Percentiles rank a stretch among this genome's conserved stretches.
Evolutionary conservation across 1,139 yeast genomes (phyloP).

Genomic region (Waltiozyma sp.): DNA sequence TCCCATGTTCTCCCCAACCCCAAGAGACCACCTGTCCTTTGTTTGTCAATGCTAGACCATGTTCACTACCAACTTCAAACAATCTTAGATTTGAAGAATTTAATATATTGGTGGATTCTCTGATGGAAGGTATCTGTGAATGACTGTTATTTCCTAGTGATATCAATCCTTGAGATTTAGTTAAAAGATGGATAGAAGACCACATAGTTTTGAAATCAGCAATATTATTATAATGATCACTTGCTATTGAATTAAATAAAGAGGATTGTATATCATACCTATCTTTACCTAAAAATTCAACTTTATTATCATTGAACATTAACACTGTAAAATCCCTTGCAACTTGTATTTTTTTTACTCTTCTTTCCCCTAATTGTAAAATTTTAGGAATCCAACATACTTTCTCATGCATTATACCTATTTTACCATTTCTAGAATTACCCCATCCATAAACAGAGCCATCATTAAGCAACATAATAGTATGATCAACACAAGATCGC

Average conservation of each 20-base stretch:
- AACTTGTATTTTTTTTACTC: slow-evolving; percentile 18
- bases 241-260: neutral
- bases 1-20: slow-evolving; percentile 99
- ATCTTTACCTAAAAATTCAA: slow-evolving; percentile 22
- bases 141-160: slow-evolving; percentile 72
- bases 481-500: slow-evolving; percentile 45
- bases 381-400: slow-evolving; percentile 19
- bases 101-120: neutral
- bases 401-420: slow-evolving; percentile 20
- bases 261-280: slow-evolving; percentile 13
- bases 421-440: slow-evolving; percentile 63
- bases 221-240: slow-evolving; percentile 3
- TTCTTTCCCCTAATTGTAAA: slow-evolving; percentile 6
- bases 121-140: slow-evolving; percentile 39
- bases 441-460: slow-evolving; percentile 73
- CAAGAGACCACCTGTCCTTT: slow-evolving; percentile 44
- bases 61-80: slow-evolving; percentile 72
- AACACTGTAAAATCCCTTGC: slow-evolving; percentile 37
- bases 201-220: slow-evolving; percentile 50
- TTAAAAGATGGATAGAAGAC: slow-evolving; percentile 58
- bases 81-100: no score
- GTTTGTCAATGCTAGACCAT: slow-evolving; percentile 37
- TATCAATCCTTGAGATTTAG: slow-evolving; percentile 18
- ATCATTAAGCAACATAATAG: slow-evolving; percentile 32
- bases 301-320: slow-evolving; percentile 2